Evolutionary conservation across 2,329 filamentous ascomycete genomes (phyloP), one percentile per base, ranked within the genome.

Genomic region (Ophiocordyceps camponoti-floridani): DNA sequence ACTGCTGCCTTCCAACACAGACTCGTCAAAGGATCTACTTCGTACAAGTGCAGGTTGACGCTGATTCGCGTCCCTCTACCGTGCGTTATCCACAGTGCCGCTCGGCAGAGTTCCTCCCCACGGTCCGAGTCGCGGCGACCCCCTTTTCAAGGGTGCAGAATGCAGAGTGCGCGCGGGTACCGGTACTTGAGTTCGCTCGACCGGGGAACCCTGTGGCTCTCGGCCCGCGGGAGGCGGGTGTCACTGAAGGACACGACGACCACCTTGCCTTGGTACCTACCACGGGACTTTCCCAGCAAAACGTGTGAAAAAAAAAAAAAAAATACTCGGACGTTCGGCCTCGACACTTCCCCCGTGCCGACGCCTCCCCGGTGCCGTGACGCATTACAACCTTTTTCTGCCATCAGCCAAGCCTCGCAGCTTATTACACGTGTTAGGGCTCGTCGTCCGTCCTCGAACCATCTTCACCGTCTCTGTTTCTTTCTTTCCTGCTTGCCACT

Each of bases 281-380:
- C 47, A 52, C 48, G 51, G 52, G 43, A 48, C 50, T 57, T 63
- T 63, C 63, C 63, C 62, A 67, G 64, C 58, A 64, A 58, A 62
- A 61, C 60, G 59, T 30, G 12, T 53, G 51, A 41, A 41, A 41
- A 41, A 54, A 52, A 41, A 41, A 41, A 41, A 41, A 41, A 52
- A 41, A 41, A 41, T 26, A 41, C 23, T 41, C 26, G 18, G 35
- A 10, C n/a, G 35, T 16, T n/a, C 35, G 35, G 35, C 35, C 10
- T 38, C 35, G 9, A 16, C n/a, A 10, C 35, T 38, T 38, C 16
- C 35, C n/a, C 35, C 35, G 35, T 18, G 35, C 18, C 35, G 35
- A 14, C 35, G 35, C 35, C 35, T 38, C 18, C 35, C 33, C 33
- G 14, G 12, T 14, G 33, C 6, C 35, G 16, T 16, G 35, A 37